A percentile compares a stretch with the other conserved stretches of the same genome.
These are phyloP conservation scores for Leucaena leucocephala DNA, from an alignment of 306 rosid species.

Conservation along the genomic window DNA sequence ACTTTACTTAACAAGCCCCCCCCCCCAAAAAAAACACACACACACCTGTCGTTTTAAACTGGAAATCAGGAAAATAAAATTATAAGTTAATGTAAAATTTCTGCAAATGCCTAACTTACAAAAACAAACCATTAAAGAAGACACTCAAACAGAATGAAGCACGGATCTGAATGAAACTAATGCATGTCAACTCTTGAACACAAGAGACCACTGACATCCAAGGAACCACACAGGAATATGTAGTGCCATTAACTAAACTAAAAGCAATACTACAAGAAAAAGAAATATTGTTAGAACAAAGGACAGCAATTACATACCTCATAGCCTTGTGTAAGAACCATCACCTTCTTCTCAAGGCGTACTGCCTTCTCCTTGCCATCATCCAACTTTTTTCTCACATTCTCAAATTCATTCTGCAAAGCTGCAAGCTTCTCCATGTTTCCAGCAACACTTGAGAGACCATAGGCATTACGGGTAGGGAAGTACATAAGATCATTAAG, in stretches of 20 bases:
- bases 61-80: not conserved
- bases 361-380: slow-evolving; percentile 78
- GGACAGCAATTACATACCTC: slow-evolving; percentile 65
- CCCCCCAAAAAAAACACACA: too few species aligned
- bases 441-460: slow-evolving; percentile 88
- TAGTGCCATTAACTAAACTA: not conserved
- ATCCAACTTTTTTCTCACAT: slow-evolving; percentile 69
- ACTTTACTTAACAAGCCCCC: not conserved
- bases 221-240: slow-evolving; percentile 7
- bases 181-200: not conserved
- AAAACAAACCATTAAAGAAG: slow-evolving; percentile 16
- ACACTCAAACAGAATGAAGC: not conserved
- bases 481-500: slow-evolving; percentile 83
- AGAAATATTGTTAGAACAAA: slow-evolving; percentile 6
- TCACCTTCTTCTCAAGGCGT: slow-evolving; percentile 78
- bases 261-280: not conserved
- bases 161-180: slow-evolving; percentile 4
- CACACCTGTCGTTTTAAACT: too few species aligned
- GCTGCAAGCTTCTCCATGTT: slow-evolving; percentile 86
- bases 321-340: slow-evolving; percentile 80
- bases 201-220: not conserved
- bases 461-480: slow-evolving; percentile 79
- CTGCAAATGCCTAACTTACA: not conserved
- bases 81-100: slow-evolving; percentile 12
- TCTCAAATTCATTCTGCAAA: slow-evolving; percentile 81